Conservation (phyloP, 305 asterid genomes). For the Fraxinus xanthoxyloides region DNA sequence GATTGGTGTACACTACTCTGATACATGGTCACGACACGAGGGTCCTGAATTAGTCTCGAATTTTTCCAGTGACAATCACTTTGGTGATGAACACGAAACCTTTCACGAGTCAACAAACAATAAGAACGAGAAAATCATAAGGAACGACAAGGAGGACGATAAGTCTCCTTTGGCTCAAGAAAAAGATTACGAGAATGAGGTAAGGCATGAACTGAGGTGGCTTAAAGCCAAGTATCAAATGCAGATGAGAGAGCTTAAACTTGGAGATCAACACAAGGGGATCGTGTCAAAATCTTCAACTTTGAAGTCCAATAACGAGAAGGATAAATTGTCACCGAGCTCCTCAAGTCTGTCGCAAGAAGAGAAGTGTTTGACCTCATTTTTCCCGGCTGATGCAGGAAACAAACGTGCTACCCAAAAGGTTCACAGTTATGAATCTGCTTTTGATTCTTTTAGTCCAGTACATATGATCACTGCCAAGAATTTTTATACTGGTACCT, state of each 20-base stretch:
- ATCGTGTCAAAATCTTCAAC: conserved; percentile 20
- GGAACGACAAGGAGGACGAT: background rate
- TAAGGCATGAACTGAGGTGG: conserved; percentile 61
- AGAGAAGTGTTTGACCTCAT: background rate
- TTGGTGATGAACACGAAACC: conserved; percentile 27
- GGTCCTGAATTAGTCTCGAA: conserved; percentile 42
- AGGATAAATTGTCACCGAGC: background rate
- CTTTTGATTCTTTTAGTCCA: conserved; percentile 24
- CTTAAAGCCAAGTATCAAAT: conserved; percentile 53
- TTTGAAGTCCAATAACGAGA: conserved; percentile 10
- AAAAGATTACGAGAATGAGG: conserved; percentile 42
- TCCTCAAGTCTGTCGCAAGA: background rate
- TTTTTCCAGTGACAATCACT: conserved; percentile 3
- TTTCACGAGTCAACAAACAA: conserved; percentile 14
- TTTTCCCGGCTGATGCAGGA: background rate
- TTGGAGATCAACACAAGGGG: conserved; percentile 37
- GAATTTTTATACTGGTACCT: conserved; percentile 25
- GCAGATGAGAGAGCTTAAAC: conserved; percentile 39
- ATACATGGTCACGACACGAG: conserved; percentile 41
- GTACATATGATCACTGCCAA: conserved; percentile 32
- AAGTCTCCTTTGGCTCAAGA: conserved; percentile 18
- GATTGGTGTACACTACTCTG: conserved; percentile 33
- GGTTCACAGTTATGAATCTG: conserved; percentile 37
- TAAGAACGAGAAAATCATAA: conserved; percentile 4
- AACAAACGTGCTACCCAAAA: conserved; percentile 20